These are phyloP conservation scores for Penicillium fimorum DNA, from an alignment of 495 filamentous ascomycete species.

Conservation along the genomic window DNA sequence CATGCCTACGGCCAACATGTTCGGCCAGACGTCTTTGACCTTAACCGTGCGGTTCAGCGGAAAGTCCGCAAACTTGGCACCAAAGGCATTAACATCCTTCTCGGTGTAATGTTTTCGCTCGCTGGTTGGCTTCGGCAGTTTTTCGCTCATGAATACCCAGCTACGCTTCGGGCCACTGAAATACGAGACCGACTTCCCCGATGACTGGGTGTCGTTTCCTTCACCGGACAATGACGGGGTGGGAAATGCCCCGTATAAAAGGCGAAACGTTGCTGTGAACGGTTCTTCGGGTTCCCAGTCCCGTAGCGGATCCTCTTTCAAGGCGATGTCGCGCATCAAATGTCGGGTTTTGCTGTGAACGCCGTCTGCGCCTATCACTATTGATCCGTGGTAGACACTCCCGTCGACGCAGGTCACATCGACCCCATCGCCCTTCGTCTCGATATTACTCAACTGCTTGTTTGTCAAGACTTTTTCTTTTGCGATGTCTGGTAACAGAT, in stretches of 20 bases:
- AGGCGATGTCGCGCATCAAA: constrained; percentile 39
- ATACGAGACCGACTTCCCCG: constrained; percentile 19
- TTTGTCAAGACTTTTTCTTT: constrained; percentile 19
- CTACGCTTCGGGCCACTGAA: constrained; percentile 25
- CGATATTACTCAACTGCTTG: constrained; percentile 17
- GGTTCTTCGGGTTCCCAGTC: constrained; percentile 22
- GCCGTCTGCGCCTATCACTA: constrained; percentile 51
- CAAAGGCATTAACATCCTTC: constrained; percentile 29
- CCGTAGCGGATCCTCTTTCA: constrained; percentile 18
- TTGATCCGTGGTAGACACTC: constrained; percentile 35
- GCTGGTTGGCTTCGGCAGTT: constrained; percentile 23
- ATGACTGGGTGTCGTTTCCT: constrained; percentile 18
- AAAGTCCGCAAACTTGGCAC: constrained; percentile 27
- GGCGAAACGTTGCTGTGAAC: constrained; percentile 22
- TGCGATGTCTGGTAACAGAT: constrained; percentile 14
- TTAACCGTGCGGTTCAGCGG: constrained; percentile 21
- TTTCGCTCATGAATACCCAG: constrained; percentile 39
- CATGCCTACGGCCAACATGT: constrained; percentile 16
- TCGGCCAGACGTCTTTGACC: constrained; percentile 30
- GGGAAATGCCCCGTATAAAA: constrained; percentile 26
- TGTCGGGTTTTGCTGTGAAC: constrained; percentile 45
- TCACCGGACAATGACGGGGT: constrained; percentile 21
- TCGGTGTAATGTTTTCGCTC: constrained; percentile 29
- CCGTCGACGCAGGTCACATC: constrained; percentile 29
- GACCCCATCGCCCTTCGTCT: constrained; percentile 8